Base-by-base conservation (phyloP, 83 land plant species). In the Picea abies region DNA sequence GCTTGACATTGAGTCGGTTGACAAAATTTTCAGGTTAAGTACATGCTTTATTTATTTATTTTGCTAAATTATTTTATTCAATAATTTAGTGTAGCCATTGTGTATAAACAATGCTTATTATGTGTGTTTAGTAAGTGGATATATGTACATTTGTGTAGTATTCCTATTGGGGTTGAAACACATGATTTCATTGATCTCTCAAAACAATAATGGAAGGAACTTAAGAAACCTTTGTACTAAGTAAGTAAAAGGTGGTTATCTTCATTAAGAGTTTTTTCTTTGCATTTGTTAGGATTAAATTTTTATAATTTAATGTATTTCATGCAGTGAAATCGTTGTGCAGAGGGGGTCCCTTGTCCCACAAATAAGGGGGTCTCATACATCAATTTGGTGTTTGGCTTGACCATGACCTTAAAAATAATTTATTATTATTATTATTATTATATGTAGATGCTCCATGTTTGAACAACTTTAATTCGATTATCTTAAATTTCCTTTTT, bases 131-230 rank as follows among this genome's bases (percentile, higher is more conserved):
- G 4, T 44, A 73, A 73, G n/a, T 39, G 19, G 0, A 41, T 2
- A 29, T 29, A 73, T 47, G 20, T 82, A 12, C 66, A 58, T 58
- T 63, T 68, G 32, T 86, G 82, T 91, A 98, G 99, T 83, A 98
- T 99, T 62, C 99, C 99, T 22, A 96, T 99, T 88, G 99, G 99
- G 47, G 99, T 94, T 80, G 99, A 98, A 87, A 96, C 99, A 29
- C 99, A 99, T 78, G 99, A 98, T 92, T 99, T 96, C 39, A 96
- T 98, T 91, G 99, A 98, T 81, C 95, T 98, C 29, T 90, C 99
- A 9, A 98, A 98, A 87, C 91, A 93, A 79, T 96, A 98, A 80
- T 82, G 99, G 82, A 98, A 96, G 85, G 99, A 98, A 80, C 95
- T 97, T 22, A 99, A 98, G 84, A 96, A 87, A 82, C 94, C 92